Evolutionary conservation across 208 protist species (phyloP), one percentile per base, ranked within the genome.

Genomic region (Lotmaria passim): DNA sequence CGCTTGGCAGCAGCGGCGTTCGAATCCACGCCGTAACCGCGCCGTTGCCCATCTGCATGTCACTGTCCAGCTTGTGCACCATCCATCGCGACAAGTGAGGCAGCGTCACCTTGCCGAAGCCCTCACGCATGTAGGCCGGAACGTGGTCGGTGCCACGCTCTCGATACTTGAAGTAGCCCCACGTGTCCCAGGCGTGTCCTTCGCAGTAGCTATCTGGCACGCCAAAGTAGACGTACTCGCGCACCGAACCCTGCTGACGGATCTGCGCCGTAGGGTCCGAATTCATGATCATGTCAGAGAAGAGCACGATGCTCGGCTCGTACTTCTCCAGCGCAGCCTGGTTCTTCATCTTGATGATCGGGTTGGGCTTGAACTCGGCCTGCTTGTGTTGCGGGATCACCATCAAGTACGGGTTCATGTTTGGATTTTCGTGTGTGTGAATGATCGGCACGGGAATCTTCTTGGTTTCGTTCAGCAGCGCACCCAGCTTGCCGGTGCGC

Each of bases 171-270:
- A 86, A 84, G 74, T 87, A 81, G 31, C 91, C 91, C 85, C 87
- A 96, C 41, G 91, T 96, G 50, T 93, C 81, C 89, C 91, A 96
- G 28, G 82, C 69, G 64, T 93, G 77, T 0, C 91, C 91, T 63
- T 93, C 87, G 55, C 87, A 75, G 73, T 96, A 96, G 78, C 87
- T 93, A 66, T 94, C 76, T 11, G 87, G 85, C 41, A 91, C 82
- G 43, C 91, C 91, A 79, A 96, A 90, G 75, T 91, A 91, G 24
- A 88, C 68, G 68, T 93, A 96, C 86, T 96, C 88, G 3, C 85
- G 79, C 46, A 96, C 88, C 23, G 79, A 90, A 33, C 91, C 91
- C 31, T 93, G 87, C 48, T 88, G 78, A 12, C 91, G 81, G 23
- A 96, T 86, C 69, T 89, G 81, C 47, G 77, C 74, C 0, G 91